These are phyloP conservation scores for Pythium pectinolyticum DNA, from an alignment of 352 stramenopile genomes.

Conservation along the genomic window DNA sequence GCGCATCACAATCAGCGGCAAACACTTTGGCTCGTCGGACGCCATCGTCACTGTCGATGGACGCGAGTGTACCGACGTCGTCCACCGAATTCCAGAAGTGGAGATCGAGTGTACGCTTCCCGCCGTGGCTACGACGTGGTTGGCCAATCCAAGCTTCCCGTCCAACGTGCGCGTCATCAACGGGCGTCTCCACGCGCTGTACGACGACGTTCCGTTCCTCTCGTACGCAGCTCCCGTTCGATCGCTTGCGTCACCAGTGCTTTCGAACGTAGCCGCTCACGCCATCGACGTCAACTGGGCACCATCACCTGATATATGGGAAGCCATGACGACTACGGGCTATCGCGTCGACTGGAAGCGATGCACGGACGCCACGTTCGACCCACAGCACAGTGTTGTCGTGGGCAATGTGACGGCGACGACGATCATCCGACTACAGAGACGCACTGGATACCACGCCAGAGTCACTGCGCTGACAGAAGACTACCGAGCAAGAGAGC, in stretches of 20 bases:
- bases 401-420: constrained; percentile 93
- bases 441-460: constrained; percentile 71
- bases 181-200: constrained; percentile 55
- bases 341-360: constrained; percentile 71
- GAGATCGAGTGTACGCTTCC: constrained; percentile 80
- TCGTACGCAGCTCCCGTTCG: constrained; percentile 59
- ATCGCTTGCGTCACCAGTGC: constrained; percentile 31
- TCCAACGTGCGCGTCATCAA: constrained; percentile 68
- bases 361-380: constrained; percentile 37
- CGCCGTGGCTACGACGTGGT: constrained; percentile 32
- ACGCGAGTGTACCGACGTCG: constrained; percentile 62
- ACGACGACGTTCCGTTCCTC: constrained; percentile 57
- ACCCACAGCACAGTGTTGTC: constrained; percentile 30
- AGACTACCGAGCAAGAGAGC: constrained; percentile 41
- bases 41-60: constrained; percentile 72
- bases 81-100: constrained; percentile 52
- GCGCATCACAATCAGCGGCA: constrained; percentile 58
- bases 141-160: constrained; percentile 37
- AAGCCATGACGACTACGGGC: constrained; percentile 80
- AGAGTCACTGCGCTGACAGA: constrained; percentile 78
- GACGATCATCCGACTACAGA: constrained; percentile 70
- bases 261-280: constrained; percentile 79
- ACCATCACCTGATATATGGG: constrained; percentile 57
- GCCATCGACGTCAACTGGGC: constrained; percentile 85
- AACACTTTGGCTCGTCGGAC: constrained; percentile 70